Evolutionary conservation across 2,329 filamentous ascomycete genomes (phyloP), one percentile per base, ranked within the genome.

Genomic region (Pseudogymnoascus sp.): DNA sequence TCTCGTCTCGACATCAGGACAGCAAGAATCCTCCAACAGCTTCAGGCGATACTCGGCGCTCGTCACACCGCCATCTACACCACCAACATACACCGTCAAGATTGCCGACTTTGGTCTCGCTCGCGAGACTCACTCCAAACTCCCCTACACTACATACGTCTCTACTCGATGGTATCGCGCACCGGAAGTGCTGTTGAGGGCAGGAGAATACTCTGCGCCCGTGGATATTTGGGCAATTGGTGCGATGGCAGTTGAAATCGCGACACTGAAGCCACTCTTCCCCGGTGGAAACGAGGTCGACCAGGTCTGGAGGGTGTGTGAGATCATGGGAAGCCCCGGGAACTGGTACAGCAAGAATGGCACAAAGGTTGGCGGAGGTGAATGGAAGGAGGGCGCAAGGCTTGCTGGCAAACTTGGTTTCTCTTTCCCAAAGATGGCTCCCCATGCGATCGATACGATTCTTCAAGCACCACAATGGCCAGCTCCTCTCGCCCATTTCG

Each of bases 171-270:
- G 95, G 95, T 99, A 91, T 73, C 84, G 88, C 67, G 95, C 95
- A 2, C 95, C 95, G 0, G 95, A 99, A 73, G 95, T 99, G 1
- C 83, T 99, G 5, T 79, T 99, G 25, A 87, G 95, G 69, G 95
- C 95, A 5, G 95, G 95, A 62, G 92, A 97, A 75, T 99, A 99
- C 77, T 97, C 95, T 0, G 92, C 95, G 0, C 95, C 95, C 0
- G 95, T 99, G 2, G 95, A 99, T 72, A 97, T 99, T 70, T 99
- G 95, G 95, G 95, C 95, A 1, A 87, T 99, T 43, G 95, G 95
- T 71, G 95, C 95, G 18, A 99, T 99, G 95, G 95, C 95, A 5
- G 95, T 99, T 9, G 95, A 99, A 75, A 90, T 99, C 66, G 95
- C 95, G 25, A 99, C 95, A 0, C 75, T 99, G 64, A 99, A 97